Base-by-base conservation (phyloP, 179 eudicot genomes). In the Vitellaria paradoxa region DNA sequence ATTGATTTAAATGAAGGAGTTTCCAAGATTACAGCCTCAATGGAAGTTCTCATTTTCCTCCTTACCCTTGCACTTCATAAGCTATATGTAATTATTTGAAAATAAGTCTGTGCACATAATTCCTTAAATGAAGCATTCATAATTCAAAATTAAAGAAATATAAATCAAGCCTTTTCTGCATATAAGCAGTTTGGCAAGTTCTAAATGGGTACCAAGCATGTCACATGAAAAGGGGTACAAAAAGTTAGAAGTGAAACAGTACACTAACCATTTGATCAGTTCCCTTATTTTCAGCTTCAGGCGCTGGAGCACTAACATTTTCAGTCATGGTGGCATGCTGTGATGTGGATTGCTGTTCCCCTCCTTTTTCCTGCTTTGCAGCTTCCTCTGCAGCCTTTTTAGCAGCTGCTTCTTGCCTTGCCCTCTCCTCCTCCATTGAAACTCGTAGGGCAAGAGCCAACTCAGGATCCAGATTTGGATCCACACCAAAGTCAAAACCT, bases 401-500 rank as follows among this genome's bases (percentile, higher is more conserved):
- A 15, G 99, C 99, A 80, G 99, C 97, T 65, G 93, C 99, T 84
- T 93, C 99, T 84, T 93, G 99, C 82, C 99, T 93, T 75, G 97
- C 99, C 83, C 99, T 94, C 88, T 91, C 99, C 83, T 96, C 99
- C 81, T 95, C 99, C 99, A 95, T 93, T 72, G 99, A 95, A 71
- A 93, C 97, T 65, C 98, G 85, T 69, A 96, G 96, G 68, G 99
- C 99, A 89, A 93, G 99, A 82, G 99, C 99, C 83, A 96, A 81
- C 81, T 96, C 98, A 73, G 99, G 98, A 82, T 96, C 99, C 85
- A 96, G 83, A 84, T 93, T 96, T 12, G 99, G 99, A 89, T 96
- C 98, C 72, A 96, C 98, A 24, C 97, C 99, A 84, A 93, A 96
- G 57, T 96, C 99, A 90, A 73, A 96, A 65, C 98, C 98, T 76